Conservation (phyloP, 352 stramenopile species). For the Phytophthora meadii region DNA sequence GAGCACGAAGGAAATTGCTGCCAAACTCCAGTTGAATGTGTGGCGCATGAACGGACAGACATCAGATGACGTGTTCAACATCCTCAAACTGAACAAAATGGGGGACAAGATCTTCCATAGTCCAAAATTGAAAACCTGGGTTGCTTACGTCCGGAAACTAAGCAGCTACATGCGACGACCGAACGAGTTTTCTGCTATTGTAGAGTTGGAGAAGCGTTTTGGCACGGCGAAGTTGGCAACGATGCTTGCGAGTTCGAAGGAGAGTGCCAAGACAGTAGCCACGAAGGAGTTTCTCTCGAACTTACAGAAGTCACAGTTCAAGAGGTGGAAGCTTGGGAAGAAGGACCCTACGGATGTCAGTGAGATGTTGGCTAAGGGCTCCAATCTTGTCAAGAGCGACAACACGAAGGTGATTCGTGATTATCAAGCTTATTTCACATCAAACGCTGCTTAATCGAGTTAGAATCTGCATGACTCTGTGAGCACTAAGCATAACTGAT, state of each 20-base stretch:
- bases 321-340: not conserved
- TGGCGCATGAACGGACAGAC: not conserved
- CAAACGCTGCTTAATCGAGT: too few species aligned
- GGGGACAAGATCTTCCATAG: not conserved
- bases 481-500: too few species aligned
- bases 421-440: not conserved
- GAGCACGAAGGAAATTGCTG: not conserved
- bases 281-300: not conserved
- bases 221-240: not conserved
- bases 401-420: not conserved
- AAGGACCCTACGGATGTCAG: not conserved
- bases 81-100: slow-evolving; percentile 4
- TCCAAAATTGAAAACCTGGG: not conserved
- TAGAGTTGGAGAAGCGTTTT: not conserved
- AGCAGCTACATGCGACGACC: not conserved
- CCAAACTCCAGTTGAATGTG: not conserved
- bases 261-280: not conserved
- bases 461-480: too few species aligned
- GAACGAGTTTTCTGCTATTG: not conserved
- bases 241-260: not conserved
- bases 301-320: not conserved
- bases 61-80: slow-evolving; percentile 2
- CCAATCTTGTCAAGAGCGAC: not conserved
- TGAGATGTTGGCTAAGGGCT: not conserved
- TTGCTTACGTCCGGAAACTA: not conserved